Evolutionary conservation across 176 grass and related monocot species (phyloP).

Genomic region (Eleusine indica): DNA sequence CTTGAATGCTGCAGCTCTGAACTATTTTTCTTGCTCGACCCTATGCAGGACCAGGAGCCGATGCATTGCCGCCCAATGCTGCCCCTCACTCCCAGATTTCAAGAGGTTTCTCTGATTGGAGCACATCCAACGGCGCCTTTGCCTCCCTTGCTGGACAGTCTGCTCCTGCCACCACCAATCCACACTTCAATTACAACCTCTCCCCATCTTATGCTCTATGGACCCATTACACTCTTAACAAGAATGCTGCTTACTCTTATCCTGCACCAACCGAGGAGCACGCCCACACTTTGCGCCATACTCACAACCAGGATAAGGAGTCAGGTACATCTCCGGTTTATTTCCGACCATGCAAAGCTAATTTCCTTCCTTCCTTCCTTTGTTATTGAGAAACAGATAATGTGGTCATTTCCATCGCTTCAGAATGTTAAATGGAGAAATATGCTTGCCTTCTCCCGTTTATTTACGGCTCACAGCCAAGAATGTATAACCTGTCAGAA

Average conservation of each 20-base stretch:
- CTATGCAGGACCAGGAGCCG: constrained; percentile 37
- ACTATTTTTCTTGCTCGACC: constrained; percentile 1
- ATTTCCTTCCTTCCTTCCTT: not conserved
- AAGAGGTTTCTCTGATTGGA: constrained; percentile 50
- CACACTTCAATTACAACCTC: constrained; percentile 40
- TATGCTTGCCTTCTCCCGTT: not conserved
- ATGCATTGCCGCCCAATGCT: constrained; percentile 22
- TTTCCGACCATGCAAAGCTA: not conserved
- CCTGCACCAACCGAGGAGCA: constrained; percentile 35
- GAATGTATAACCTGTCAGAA: not conserved
- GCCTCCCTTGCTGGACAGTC: constrained; percentile 12
- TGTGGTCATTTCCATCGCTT: not conserved
- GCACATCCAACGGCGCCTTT: constrained; percentile 30
- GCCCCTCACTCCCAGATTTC: constrained; percentile 9
- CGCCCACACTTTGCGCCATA: constrained; percentile 17
- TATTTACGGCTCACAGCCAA: not conserved
- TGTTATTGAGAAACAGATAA: not conserved
- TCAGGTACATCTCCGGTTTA: constrained; percentile 19
- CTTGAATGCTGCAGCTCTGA: not conserved
- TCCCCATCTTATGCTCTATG: constrained; percentile 45
- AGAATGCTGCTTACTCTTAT: constrained; percentile 41
- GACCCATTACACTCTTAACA: constrained; percentile 51
- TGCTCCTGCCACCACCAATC: constrained; percentile 13
- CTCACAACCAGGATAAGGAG: constrained; percentile 46
- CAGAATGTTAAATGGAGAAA: not conserved